Evolutionary conservation across 345 rosid genomes (phyloP).

Genomic region (Populus ilicifolia): DNA sequence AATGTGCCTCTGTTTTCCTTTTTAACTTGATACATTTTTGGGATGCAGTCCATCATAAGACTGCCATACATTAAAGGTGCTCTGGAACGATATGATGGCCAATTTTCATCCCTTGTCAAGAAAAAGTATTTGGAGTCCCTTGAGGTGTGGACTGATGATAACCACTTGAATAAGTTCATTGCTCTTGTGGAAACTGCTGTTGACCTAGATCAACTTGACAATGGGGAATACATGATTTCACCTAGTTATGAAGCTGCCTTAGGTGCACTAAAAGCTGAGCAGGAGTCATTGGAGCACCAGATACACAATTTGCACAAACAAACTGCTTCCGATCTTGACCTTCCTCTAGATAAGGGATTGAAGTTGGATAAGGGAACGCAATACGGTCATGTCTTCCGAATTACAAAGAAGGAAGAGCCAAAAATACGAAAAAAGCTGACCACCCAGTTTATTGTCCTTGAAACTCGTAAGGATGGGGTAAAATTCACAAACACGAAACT

Average conservation of each 20-base stretch:
- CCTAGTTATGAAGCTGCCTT: slow-evolving; percentile 73
- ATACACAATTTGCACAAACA: slow-evolving; percentile 76
- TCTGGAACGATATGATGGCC: slow-evolving; percentile 59
- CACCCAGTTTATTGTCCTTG: slow-evolving; percentile 80
- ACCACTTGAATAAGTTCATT: slow-evolving; percentile 72
- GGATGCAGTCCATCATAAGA: slow-evolving; percentile 77
- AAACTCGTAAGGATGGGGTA: slow-evolving; percentile 97
- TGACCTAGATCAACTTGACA: slow-evolving; percentile 90
- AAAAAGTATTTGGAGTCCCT: slow-evolving; percentile 56
- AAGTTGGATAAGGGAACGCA: slow-evolving; percentile 93
- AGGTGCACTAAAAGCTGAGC: slow-evolving; percentile 66
- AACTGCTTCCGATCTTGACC: slow-evolving; percentile 82
- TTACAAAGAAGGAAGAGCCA: slow-evolving; percentile 98
- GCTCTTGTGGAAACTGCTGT: slow-evolving; percentile 84
- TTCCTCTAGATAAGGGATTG: slow-evolving; percentile 70
- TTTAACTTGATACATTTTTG: slow-evolving; percentile 20
- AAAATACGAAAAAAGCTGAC: slow-evolving; percentile 89
- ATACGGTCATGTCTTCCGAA: slow-evolving; percentile 93
- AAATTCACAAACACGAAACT: slow-evolving; percentile 94
- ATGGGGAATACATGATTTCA: slow-evolving; percentile 95
- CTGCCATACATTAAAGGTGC: slow-evolving; percentile 76
- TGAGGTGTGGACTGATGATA: slow-evolving; percentile 55
- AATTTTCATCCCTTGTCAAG: slow-evolving; percentile 61
- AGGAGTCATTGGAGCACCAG: slow-evolving; percentile 67
- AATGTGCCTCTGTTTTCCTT: background rate